These are phyloP conservation scores for Eucalyptus polybractea DNA, from an alignment of 345 rosid genomes.

Conservation along the genomic window DNA sequence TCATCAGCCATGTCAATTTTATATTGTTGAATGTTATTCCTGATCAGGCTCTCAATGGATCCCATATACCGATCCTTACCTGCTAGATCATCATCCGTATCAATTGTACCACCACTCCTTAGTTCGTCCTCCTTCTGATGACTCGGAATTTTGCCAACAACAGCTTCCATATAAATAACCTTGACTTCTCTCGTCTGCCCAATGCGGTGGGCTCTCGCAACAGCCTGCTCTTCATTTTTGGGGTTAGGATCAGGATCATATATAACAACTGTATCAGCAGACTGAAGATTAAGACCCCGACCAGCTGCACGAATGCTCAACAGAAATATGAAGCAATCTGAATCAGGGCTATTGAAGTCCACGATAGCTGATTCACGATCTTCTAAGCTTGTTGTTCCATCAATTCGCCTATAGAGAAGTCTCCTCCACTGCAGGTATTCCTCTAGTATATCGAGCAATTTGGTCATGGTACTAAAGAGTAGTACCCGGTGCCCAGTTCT, in stretches of 20 bases:
- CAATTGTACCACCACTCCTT: constrained; percentile 74
- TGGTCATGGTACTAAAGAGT: constrained; percentile 99
- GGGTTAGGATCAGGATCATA: constrained; percentile 99
- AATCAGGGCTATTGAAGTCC: constrained; percentile 74
- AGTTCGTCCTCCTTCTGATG: constrained; percentile 92
- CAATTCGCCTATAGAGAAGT: constrained; percentile 87
- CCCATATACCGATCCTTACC: constrained; percentile 98
- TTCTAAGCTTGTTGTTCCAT: constrained; percentile 98
- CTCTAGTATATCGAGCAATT: constrained; percentile 94
- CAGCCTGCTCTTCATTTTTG: constrained; percentile 99
- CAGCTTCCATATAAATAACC: constrained; percentile 99
- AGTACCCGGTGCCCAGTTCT: constrained; percentile 93
- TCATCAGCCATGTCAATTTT: constrained; percentile 99
- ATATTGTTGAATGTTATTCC: constrained; percentile 98
- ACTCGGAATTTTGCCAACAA: constrained; percentile 84
- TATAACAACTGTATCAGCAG: constrained; percentile 97
- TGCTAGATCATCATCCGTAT: constrained; percentile 93
- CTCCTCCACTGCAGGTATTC: constrained; percentile 95
- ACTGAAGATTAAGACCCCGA: constrained; percentile 98
- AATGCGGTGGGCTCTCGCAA: constrained; percentile 99
- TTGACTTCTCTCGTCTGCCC: constrained; percentile 98
- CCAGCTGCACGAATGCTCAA: constrained; percentile 99
- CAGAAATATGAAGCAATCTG: constrained; percentile 94
- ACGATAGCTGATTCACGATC: constrained; percentile 99
- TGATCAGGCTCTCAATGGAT: constrained; percentile 96